Conservation (phyloP, 805 yeast species). For the Debaryomyces tyrocola region DNA sequence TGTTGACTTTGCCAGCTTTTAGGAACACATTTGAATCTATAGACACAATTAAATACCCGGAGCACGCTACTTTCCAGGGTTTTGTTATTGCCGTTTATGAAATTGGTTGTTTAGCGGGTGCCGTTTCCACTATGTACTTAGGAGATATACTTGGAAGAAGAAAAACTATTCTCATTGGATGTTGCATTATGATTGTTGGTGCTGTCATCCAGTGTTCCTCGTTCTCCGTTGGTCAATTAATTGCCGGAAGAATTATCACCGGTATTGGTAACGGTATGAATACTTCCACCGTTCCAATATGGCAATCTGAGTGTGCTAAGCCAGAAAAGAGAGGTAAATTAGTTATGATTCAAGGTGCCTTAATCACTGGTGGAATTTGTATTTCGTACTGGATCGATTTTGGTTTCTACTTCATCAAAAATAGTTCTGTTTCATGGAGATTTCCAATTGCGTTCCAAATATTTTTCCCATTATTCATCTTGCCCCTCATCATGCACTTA, state of each 20-base stretch:
- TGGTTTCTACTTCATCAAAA: conserved; percentile 58
- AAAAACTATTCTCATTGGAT: conserved; percentile 58
- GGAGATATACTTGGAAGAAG: conserved; percentile 72
- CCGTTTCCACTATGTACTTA: conserved; percentile 56
- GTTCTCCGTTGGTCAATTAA: conserved; percentile 60
- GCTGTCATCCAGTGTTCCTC: conserved; percentile 59
- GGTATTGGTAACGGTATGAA: conserved; percentile 78
- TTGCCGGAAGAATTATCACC: conserved; percentile 67
- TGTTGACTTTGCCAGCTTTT: conserved; percentile 49
- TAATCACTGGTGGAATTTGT: conserved; percentile 66
- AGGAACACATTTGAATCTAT: conserved; percentile 37
- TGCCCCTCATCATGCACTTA: conserved; percentile 34
- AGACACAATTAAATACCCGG: conserved; percentile 4
- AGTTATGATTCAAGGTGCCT: conserved; percentile 69
- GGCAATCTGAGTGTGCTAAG: conserved; percentile 74
- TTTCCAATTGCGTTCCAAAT: conserved; percentile 79
- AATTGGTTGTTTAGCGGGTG: conserved; percentile 74
- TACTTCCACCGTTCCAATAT: conserved; percentile 80
- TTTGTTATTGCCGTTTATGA: conserved; percentile 64
- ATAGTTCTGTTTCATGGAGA: conserved; percentile 61
- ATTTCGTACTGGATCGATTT: conserved; percentile 77
- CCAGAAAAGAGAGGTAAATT: conserved; percentile 66
- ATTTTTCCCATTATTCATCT: conserved; percentile 48
- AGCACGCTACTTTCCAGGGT: conserved; percentile 52
- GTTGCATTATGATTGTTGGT: conserved; percentile 59